Evolutionary conservation across 441 rosid species (phyloP).

Genomic region (Hura crepitans): DNA sequence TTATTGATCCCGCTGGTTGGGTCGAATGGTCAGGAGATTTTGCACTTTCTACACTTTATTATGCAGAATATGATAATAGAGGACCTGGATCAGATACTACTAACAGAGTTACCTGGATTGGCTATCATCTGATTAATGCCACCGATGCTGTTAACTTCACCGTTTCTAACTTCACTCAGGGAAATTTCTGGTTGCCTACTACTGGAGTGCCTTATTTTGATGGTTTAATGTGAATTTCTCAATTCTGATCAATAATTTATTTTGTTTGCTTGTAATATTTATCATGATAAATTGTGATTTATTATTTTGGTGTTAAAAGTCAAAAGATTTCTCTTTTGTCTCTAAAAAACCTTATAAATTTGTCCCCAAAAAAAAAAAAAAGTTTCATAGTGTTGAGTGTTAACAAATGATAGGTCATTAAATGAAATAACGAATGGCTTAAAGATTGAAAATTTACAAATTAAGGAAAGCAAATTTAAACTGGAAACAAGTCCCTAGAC

Average conservation of each 20-base stretch:
- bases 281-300: too few species aligned
- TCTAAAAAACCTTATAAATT: too few species aligned
- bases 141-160: conserved; percentile 54
- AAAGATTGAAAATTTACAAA: too few species aligned
- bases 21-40: conserved; percentile 46
- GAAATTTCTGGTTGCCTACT: conserved; percentile 55
- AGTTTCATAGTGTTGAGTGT: too few species aligned
- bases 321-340: neutral
- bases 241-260: neutral
- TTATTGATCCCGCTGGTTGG: conserved; percentile 66
- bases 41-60: conserved; percentile 49
- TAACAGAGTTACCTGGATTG: conserved; percentile 53
- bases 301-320: neutral
- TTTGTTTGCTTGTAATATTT: too few species aligned
- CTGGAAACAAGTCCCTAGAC: too few species aligned
- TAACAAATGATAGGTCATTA: too few species aligned
- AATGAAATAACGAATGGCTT: too few species aligned
- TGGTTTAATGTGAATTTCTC: conserved; percentile 28
- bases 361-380: too few species aligned
- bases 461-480: too few species aligned
- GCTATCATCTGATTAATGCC: conserved; percentile 45
- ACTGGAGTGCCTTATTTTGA: conserved; percentile 51
- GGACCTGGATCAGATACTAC: conserved; percentile 48
- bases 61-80: conserved; percentile 55
- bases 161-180: conserved; percentile 42